Base-by-base conservation (phyloP, 139 green algal species). In the Chlorella sp. region DNA sequence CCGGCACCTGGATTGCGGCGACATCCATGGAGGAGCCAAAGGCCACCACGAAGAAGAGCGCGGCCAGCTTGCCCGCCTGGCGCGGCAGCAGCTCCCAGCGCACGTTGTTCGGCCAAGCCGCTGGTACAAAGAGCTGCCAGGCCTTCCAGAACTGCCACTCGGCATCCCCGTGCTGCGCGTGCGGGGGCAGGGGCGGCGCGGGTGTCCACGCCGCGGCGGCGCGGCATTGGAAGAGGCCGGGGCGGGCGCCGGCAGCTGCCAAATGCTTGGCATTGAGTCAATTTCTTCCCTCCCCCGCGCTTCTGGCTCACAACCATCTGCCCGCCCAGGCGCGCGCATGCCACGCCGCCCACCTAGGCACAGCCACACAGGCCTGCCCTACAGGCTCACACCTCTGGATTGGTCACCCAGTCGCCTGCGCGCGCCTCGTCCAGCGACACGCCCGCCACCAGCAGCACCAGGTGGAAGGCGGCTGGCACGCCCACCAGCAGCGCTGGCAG, bases 21-120 rank as follows among this genome's bases (percentile, higher is more conserved):
- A 93, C 81, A 61, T 94, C 87, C 77, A 97, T 87, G 79, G 81
- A 90, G 60, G 71, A 87, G 27, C 92, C 92, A 79, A 97, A 95
- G 41, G 87, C 90, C 3, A 95, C 89, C 45, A 97, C 86, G 29
- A 94, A 80, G 77, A 88, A 92, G 3, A 95, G 87, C 1, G 85
- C 90, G 25, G 88, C 46, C 67, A 92, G 67, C 69, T 92, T 95
- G 67, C 84, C 82, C 48, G 83, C 43, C 71, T 91, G 88, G 17
- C 46, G 29, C 33, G 81, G n/a, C 46, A 92, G 29, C 9, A 84
- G 89, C 0, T n/a, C 11, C 79, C 85, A 86, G 48, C 80, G 73
- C 35, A 95, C 84, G 74, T 82, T 86, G 27, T 72, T 45, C 12
- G 83, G n/a, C 41, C 15, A 79, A 80, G 42, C 81, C 69, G 19